Evolutionary conservation across 345 rosid species (phyloP).

Genomic region (Euphorbia pulcherrima): DNA sequence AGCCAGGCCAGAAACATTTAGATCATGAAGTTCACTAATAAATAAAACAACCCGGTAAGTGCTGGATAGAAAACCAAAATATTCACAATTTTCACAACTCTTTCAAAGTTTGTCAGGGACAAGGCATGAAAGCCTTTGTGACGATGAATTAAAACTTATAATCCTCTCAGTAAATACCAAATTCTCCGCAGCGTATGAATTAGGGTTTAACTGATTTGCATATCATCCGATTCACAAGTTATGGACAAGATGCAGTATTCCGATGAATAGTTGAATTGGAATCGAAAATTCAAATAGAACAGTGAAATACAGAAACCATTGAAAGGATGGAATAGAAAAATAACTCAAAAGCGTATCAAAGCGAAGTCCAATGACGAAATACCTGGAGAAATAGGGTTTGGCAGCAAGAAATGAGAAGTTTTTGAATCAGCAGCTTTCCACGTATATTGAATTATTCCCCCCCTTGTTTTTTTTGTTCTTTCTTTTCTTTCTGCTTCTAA

Average conservation of each 20-base stretch:
- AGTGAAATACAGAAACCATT: not conserved
- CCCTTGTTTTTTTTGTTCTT: no score
- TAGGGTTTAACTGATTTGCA: not conserved
- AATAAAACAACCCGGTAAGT: not conserved
- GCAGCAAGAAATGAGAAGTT: not conserved
- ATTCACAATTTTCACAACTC: not conserved
- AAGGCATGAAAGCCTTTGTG: not conserved
- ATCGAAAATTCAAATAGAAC: not conserved
- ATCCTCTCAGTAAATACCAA: no score
- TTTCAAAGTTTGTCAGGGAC: not conserved
- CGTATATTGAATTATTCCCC: no score
- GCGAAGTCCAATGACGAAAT: not conserved
- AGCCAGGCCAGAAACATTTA: not conserved
- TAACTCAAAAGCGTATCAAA: not conserved
- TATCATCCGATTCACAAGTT: no score
- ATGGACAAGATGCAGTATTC: no score
- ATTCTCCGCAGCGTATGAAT: no score
- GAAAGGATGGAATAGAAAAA: not conserved
- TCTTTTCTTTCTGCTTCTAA: no score
- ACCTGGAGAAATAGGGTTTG: conserved; percentile 8
- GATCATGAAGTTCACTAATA: not conserved
- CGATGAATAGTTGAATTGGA: not conserved
- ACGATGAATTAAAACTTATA: not conserved
- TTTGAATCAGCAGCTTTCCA: no score
- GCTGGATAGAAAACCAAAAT: not conserved